phyloP scores from a whole-genome alignment of 2,329 filamentous ascomycete genomes.

The Huntiella decipiens region DNA sequence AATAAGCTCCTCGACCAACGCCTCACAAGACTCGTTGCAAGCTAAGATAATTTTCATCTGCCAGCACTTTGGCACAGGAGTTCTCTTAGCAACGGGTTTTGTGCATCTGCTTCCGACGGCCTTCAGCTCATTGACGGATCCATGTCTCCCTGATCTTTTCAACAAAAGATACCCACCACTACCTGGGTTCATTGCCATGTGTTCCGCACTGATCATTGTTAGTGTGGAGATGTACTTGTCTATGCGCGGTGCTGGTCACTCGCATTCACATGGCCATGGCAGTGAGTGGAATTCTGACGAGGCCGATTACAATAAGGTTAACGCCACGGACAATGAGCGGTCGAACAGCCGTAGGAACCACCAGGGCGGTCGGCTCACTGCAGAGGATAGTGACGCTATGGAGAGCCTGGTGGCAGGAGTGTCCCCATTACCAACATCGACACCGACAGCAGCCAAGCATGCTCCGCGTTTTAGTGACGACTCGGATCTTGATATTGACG shows the following conservation, averaged over 20 bases:
- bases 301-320: conserved; percentile 12
- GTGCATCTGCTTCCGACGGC: conserved; percentile 56
- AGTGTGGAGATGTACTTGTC: conserved; percentile 80
- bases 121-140: conserved; percentile 46
- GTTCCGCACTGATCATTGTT: conserved; percentile 64
- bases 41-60: conserved; percentile 44
- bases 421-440: conserved; percentile 38
- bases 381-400: conserved; percentile 31
- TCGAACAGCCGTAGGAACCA: conserved; percentile 14
- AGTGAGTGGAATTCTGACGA: conserved; percentile 29
- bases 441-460: conserved; percentile 10
- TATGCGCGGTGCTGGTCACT: conserved; percentile 43
- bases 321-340: not conserved
- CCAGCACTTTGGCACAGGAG: conserved; percentile 64
- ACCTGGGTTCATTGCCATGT: conserved; percentile 65
- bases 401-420: conserved; percentile 38
- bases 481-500: conserved; percentile 41
- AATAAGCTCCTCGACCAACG: conserved; percentile 15
- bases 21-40: conserved; percentile 18
- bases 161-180: conserved; percentile 61
- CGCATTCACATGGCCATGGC: conserved; percentile 32
- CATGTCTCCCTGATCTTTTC: conserved; percentile 61
- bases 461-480: conserved; percentile 15
- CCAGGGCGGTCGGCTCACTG: conserved; percentile 29
- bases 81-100: conserved; percentile 72